Base-by-base conservation (phyloP, 306 rosid genomes). In the Trifolium subterraneum region DNA sequence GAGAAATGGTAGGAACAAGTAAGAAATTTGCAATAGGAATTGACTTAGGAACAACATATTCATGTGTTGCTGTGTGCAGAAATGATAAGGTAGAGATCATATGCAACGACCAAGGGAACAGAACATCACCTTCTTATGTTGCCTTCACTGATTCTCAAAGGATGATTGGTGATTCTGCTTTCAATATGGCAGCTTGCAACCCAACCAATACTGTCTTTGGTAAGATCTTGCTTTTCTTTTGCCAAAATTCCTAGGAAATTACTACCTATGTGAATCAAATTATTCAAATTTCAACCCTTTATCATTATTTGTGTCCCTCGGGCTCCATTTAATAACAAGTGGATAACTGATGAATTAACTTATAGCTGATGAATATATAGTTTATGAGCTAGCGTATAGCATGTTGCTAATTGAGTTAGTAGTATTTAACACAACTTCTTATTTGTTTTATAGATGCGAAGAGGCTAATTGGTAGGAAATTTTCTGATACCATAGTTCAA, bases 401-500 rank as follows among this genome's bases (percentile, higher is more conserved):
- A 22, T 22, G 2, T 22, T 1, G 25, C 25, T 22, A 22, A 22
- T 22, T 22, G 25, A 22, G 2, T 22, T 22, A 1, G 25, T 22
- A 22, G 25, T 22, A 22, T 22, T 22, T 22, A 47, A 47, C 52
- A 14, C 6, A 15, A 14, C 19, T 22, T 48, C 19, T 48, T n/a
- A 20, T n/a, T 29, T 60, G 12, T 60, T 29, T 29, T 31, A n/a
- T n/a, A 76, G 95, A 86, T 72, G 89, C 84, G 0, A 90, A 90
- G 80, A 54, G 89, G 62, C 68, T 88, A 80, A 88, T 88, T 45
- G 96, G 88, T 15, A 90, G 89, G 83, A 87, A 79, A 61, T 85
- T 73, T 22, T 70, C 41, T 2, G 89, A 89, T 0, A 10, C 88
- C 0, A 4, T 77, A 1, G 87, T 87, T 15, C 88, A 87, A 71